Conservation (phyloP, 345 rosid genomes). For the Syzygium aqueum region DNA sequence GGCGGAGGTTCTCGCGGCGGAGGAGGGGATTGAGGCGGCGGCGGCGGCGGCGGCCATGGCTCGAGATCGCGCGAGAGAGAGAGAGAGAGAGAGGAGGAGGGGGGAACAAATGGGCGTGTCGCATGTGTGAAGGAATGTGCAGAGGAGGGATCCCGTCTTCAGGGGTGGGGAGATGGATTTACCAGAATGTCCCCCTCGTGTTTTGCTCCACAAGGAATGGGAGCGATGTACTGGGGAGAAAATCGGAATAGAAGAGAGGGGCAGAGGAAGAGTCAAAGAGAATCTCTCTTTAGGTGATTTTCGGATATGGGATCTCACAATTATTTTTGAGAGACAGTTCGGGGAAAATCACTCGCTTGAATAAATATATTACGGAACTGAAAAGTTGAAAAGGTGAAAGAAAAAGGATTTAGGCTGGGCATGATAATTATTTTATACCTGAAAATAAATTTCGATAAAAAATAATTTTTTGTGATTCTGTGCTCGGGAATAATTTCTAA, state of each 20-base stretch:
- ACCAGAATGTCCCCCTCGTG: not conserved
- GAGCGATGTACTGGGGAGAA: not conserved
- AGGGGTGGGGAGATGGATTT: not conserved
- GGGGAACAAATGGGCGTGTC: not conserved
- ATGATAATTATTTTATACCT: no score
- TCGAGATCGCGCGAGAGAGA: not conserved
- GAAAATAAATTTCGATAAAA: no score
- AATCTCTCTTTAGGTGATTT: not conserved
- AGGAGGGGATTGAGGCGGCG: not conserved
- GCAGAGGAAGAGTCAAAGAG: not conserved
- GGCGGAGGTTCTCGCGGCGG: not conserved
- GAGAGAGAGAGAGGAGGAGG: not conserved
- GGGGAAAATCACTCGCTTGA: no score
- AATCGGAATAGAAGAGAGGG: not conserved
- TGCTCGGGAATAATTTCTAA: no score
- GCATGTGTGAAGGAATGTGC: not conserved
- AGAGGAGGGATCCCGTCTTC: not conserved
- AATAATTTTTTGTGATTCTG: no score
- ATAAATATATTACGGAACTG: no score
- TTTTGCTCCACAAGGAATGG: not conserved
- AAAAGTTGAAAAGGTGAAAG: no score
- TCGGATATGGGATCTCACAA: no score
- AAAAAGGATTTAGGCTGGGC: no score
- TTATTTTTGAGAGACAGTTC: no score
- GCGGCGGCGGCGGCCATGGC: constrained; percentile 6